These are phyloP conservation scores for Sphaerulina musiva DNA, from an alignment of 2,329 filamentous ascomycete species.

Conservation along the genomic window DNA sequence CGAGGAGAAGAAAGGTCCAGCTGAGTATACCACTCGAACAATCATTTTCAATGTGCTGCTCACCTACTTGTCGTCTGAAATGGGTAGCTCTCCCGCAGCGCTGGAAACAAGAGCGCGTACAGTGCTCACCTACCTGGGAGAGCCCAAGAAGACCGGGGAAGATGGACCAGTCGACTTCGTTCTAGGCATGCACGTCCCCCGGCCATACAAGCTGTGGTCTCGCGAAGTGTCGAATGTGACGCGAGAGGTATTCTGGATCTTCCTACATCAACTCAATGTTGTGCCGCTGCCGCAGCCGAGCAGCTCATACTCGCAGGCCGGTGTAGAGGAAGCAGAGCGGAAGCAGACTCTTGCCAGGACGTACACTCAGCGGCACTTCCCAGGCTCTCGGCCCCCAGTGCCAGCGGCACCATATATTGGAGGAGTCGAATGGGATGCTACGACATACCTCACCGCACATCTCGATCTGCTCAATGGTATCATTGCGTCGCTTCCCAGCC, in stretches of 20 bases:
- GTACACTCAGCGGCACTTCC: constrained; percentile 65
- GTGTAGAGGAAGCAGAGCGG: constrained; percentile 19
- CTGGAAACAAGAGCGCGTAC: constrained; percentile 57
- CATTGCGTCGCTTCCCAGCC: constrained; percentile 68
- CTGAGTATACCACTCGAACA: constrained; percentile 87
- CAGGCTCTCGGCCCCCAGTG: constrained; percentile 77
- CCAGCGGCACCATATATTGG: constrained; percentile 93
- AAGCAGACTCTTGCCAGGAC: constrained; percentile 26
- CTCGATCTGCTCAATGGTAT: constrained; percentile 89
- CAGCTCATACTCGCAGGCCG: constrained; percentile 22
- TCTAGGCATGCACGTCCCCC: constrained; percentile 74
- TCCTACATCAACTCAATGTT: constrained; percentile 88
- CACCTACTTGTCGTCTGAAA: constrained; percentile 70
- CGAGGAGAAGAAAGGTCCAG: constrained; percentile 95
- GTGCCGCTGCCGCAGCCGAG: constrained; percentile 54
- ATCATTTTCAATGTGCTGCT: constrained; percentile 86
- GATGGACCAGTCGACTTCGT: constrained; percentile 78
- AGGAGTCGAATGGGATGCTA: constrained; percentile 97
- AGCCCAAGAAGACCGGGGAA: constrained; percentile 71
- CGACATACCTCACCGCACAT: constrained; percentile 89
- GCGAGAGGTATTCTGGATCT: constrained; percentile 99
- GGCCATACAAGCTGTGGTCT: constrained; percentile 89
- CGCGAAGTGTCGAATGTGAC: constrained; percentile 88
- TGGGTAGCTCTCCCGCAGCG: constrained; percentile 37
- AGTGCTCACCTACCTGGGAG: constrained; percentile 73